Evolutionary conservation across 345 rosid genomes (phyloP).

Genomic region (Eucalyptus sideroxylon): DNA sequence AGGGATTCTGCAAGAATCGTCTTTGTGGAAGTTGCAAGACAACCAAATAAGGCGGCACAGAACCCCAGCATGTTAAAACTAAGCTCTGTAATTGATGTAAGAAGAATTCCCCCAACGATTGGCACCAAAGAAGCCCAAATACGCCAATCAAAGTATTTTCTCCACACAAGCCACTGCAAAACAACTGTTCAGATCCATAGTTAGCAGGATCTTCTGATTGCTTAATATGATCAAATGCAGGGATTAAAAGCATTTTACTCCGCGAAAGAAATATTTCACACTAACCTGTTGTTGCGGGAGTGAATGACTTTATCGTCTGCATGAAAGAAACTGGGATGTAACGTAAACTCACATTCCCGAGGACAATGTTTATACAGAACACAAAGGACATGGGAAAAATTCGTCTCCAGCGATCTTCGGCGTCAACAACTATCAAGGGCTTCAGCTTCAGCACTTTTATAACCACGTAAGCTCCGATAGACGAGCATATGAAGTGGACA

Average conservation of each 20-base stretch:
- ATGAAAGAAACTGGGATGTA: constrained; percentile 98
- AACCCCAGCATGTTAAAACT: constrained; percentile 95
- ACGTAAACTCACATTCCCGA: constrained; percentile 92
- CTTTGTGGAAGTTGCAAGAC: constrained; percentile 99
- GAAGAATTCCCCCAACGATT: constrained; percentile 95
- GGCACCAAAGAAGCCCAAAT: constrained; percentile 96
- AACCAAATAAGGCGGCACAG: constrained; percentile 95
- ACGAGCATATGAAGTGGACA: constrained; percentile 92
- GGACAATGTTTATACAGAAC: constrained; percentile 90
- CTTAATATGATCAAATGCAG: background rate
- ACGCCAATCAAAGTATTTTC: constrained; percentile 92
- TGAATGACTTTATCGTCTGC: constrained; percentile 99
- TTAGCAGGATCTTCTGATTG: constrained; percentile 1
- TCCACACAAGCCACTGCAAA: constrained; percentile 97
- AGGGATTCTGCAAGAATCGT: constrained; percentile 97
- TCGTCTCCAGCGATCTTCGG: constrained; percentile 96
- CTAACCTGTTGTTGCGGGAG: constrained; percentile 99
- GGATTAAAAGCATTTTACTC: background rate
- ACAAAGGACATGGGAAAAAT: constrained; percentile 99
- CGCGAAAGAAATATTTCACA: background rate
- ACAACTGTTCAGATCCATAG: constrained; percentile 46
- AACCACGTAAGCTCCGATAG: constrained; percentile 84
- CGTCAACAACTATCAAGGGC: constrained; percentile 73
- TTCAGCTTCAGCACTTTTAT: constrained; percentile 89
- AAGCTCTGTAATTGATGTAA: constrained; percentile 89